phyloP scores from a whole-genome alignment of 768 basidiomycete species.

The Naganishia vishniacii region DNA sequence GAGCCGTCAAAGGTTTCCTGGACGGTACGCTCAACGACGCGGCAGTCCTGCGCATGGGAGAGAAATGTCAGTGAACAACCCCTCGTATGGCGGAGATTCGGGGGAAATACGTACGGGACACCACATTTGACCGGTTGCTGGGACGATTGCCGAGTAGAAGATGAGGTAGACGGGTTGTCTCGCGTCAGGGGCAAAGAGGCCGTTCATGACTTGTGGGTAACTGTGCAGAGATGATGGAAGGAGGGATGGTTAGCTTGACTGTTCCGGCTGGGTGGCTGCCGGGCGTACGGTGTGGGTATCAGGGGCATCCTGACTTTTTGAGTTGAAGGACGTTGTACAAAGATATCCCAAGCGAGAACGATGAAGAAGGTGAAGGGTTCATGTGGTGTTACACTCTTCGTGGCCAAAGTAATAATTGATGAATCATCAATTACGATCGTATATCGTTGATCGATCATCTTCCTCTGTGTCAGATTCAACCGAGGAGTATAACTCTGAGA shows the following conservation, averaged over 20 bases:
- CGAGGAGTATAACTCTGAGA: too few relatives aligned
- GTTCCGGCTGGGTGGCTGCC: not conserved
- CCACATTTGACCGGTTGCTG: conserved; percentile 46
- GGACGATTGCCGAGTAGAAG: conserved; percentile 44
- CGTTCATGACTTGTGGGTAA: conserved; percentile 44
- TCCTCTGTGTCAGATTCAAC: too few relatives aligned
- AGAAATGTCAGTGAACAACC: not conserved
- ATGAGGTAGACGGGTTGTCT: conserved; percentile 41
- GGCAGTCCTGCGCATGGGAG: conserved; percentile 41
- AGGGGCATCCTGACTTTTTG: not conserved
- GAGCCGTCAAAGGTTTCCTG: conserved; percentile 38
- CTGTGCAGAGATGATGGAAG: conserved; percentile 24
- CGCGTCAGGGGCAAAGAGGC: conserved; percentile 39
- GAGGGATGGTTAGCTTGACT: not conserved
- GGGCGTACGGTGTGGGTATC: not conserved
- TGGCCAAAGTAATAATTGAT: too few relatives aligned
- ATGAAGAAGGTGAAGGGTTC: not conserved
- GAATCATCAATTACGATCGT: too few relatives aligned
- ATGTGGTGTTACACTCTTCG: not conserved
- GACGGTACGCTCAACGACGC: conserved; percentile 38
- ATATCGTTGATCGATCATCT: too few relatives aligned
- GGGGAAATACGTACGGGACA: conserved; percentile 37
- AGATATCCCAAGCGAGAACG: too few relatives aligned
- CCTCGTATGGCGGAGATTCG: too few relatives aligned
- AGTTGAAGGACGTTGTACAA: too few relatives aligned